phyloP scores from a whole-genome alignment of 1,139 yeast species.

The Yamadazyma dendronema region DNA sequence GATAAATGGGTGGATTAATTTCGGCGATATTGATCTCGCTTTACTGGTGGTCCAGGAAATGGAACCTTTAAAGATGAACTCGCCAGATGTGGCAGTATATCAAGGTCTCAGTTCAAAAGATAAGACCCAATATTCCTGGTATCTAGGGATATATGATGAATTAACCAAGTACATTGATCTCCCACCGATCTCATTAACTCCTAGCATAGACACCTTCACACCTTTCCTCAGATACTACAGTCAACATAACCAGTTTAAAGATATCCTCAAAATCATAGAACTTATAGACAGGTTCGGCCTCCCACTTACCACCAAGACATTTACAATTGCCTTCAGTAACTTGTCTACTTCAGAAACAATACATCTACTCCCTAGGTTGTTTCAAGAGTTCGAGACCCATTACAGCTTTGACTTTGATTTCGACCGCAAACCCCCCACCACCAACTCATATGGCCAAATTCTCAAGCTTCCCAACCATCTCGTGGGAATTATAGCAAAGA shows the following conservation, averaged over 20 bases:
- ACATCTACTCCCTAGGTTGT: conserved; percentile 9
- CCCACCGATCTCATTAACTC: conserved; percentile 17
- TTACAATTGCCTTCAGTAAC: conserved; percentile 15
- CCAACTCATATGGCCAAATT: conserved; percentile 18
- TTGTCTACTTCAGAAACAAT: neutral
- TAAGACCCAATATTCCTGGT: conserved; percentile 15
- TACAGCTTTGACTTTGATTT: conserved; percentile 21
- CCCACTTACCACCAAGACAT: conserved; percentile 30
- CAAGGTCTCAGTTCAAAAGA: conserved; percentile 22
- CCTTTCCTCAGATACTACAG: conserved; percentile 20
- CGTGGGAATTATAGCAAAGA: conserved; percentile 10
- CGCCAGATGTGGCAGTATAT: conserved; percentile 3
- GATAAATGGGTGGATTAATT: conserved; percentile 14
- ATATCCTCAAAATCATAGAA: conserved; percentile 6
- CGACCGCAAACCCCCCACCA: conserved; percentile 1
- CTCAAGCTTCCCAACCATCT: conserved; percentile 24
- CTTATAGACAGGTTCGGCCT: conserved; percentile 18
- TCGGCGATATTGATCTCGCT: conserved; percentile 15
- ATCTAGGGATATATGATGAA: conserved; percentile 19
- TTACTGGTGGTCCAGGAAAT: conserved; percentile 7
- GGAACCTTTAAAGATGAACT: neutral
- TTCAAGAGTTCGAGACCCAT: conserved; percentile 20
- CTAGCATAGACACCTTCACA: conserved; percentile 29
- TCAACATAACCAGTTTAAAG: conserved; percentile 2
- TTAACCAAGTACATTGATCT: conserved; percentile 26